A percentile compares a stretch with the other conserved stretches of the same genome.
These are phyloP conservation scores for Russula foetens DNA, from an alignment of 768 basidiomycete species.

Conservation along the genomic window DNA sequence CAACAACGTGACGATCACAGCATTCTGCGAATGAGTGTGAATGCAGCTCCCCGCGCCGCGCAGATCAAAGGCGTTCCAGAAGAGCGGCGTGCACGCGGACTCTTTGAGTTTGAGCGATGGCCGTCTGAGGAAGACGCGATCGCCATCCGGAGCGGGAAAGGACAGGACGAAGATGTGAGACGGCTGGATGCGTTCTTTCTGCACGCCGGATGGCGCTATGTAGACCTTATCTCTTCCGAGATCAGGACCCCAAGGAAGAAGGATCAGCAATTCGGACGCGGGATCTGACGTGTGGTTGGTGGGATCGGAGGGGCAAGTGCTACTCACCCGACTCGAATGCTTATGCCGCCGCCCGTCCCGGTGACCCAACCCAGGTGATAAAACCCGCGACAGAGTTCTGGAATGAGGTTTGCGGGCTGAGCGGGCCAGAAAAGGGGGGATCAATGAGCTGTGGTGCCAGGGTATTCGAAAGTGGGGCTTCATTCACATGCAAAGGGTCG, in stretches of 20 bases:
- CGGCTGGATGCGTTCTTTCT: constrained; percentile 81
- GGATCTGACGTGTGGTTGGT: no score
- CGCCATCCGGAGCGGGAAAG: constrained; percentile 60
- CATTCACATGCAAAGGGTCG: constrained; percentile 51
- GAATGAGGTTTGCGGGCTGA: constrained; percentile 88
- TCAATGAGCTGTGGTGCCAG: background rate
- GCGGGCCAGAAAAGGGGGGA: background rate
- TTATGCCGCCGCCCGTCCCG: constrained; percentile 79
- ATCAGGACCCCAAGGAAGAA: no score
- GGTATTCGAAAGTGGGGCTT: constrained; percentile 15
- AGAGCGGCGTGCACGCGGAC: constrained; percentile 82
- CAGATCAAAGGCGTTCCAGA: constrained; percentile 86
- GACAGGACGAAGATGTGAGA: constrained; percentile 85
- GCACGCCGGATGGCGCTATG: constrained; percentile 84
- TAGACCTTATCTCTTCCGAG: constrained; percentile 59
- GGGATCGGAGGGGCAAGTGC: background rate
- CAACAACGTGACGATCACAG: constrained; percentile 82
- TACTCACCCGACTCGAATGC: constrained; percentile 58
- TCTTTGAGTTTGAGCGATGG: constrained; percentile 69
- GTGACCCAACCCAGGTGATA: constrained; percentile 91
- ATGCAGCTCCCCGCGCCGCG: constrained; percentile 79
- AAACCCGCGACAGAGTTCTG: constrained; percentile 75
- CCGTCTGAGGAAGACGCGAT: constrained; percentile 71
- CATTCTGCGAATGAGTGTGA: constrained; percentile 87
- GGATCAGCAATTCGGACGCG: no score